Conservation (phyloP, 805 yeast genomes). For the Lachancea fermentati region DNA sequence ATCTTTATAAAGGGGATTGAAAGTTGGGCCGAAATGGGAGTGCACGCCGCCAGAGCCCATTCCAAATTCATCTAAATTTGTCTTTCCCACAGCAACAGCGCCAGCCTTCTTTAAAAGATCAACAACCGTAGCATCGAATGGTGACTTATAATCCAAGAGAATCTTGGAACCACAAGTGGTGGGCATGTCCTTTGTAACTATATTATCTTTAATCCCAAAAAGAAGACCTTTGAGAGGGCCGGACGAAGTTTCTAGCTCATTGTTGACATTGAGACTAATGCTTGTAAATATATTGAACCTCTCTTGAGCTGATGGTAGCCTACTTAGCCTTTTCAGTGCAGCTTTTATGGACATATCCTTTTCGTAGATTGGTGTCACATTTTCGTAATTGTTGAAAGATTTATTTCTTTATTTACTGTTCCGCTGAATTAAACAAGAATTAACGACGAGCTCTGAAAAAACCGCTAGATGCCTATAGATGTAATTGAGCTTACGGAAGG, state of each 20-base stretch:
- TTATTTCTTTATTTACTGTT: neutral
- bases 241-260: constrained; percentile 4
- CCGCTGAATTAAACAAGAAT: too few relatives aligned
- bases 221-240: constrained; percentile 30
- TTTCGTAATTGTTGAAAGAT: neutral
- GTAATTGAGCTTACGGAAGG: constrained; percentile 3
- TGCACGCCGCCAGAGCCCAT: constrained; percentile 79
- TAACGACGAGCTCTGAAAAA: too few relatives aligned
- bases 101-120: constrained; percentile 48
- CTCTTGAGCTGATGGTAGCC: constrained; percentile 20
- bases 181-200: constrained; percentile 55
- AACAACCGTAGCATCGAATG: constrained; percentile 76
- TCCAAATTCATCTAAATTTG: constrained; percentile 95
- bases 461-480: constrained; percentile 1
- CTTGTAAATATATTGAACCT: constrained; percentile 41
- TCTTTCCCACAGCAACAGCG: constrained; percentile 61
- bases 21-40: constrained; percentile 51
- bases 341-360: constrained; percentile 11
- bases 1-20: constrained; percentile 44
- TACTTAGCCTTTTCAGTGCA: constrained; percentile 13
- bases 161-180: constrained; percentile 79
- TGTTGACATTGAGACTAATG: constrained; percentile 22
- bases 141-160: constrained; percentile 56
- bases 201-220: constrained; percentile 72
- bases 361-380: neutral